Evolutionary conservation across 495 filamentous ascomycete species (phyloP), one percentile per base, ranked within the genome.

Genomic region (Lophiostoma macrostomum): DNA sequence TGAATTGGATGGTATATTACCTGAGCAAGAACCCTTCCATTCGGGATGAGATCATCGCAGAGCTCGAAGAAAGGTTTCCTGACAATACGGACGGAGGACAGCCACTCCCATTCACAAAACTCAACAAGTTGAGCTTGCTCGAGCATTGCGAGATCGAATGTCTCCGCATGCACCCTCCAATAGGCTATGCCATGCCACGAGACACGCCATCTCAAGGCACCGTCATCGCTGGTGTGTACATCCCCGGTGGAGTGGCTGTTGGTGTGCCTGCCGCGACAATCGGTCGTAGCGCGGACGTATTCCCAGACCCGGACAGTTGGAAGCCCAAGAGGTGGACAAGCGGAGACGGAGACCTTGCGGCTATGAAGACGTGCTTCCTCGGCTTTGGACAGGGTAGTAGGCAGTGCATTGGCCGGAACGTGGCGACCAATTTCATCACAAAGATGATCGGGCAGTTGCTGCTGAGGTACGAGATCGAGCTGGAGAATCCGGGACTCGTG

Each of bases 1-100:
- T 63, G 37, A 53, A 53, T 18, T 53, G 60, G 54, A 63, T 63
- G 54, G 58, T 48, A 12, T 63, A 63, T 55, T 58, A 58, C 43
- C 55, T 63, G 27, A 50, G 25, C 50, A 58, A 58, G 37, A 63
- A 55, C 22, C 60, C 60, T 1, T 3, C 16, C 1, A 31, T 55
- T 22, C 53, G 40, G 36, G 6, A 13, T 8, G 20, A 8, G 5
- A 27, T 63, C 22, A 14, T 63, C 27, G 22, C 1, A 6, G 40
- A 55, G 13, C 60, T 63, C 22, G 43, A 54, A 37, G 27, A 14
- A 0, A 53, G 45, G 37, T 63, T 63, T 25, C 55, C 55, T 1
- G 28, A 53, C 14, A 43, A 62, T 48, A 3, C 10, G 0, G 13
- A 2, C 11, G 58, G 58, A 6, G 20, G 32, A 3, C 7, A 39